Base-by-base conservation (phyloP, 208 protist genomes). In the Acanthamoeba royreba region DNA sequence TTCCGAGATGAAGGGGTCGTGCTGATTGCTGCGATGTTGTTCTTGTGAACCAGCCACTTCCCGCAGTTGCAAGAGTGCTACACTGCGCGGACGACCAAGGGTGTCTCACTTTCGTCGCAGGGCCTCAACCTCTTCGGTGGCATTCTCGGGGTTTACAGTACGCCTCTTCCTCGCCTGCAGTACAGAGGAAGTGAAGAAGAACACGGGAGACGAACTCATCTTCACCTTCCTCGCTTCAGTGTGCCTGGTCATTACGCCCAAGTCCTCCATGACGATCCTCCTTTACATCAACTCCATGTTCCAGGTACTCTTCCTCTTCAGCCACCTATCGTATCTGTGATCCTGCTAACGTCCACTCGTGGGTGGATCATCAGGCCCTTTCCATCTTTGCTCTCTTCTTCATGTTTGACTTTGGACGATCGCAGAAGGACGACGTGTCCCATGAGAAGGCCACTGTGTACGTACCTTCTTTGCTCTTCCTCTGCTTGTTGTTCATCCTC, bases 281-380 rank as follows among this genome's bases (percentile, higher is more conserved):
- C 33, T 81, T 11, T 81, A 81, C 40, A 81, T 81, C 33, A 81
- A 81, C n/a, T 81, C 69, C 69, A 81, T 81, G 38, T 81, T 81
- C 40, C 69, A 81, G 69, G 69, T 81, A 79, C 33, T 69, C 55
- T 38, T 22, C 40, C 61, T 0, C 33, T 8, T n/a, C 35, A 7
- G 35, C 55, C 38, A 45, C 38, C 38, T 77, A 9, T 77, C n/a
- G n/a, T n/a, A n/a, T n/a, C n/a, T n/a, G 2, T 81, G 9, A 43
- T 77, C 9, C 25, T 8, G 9, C 3, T 77, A 38, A 38, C 43
- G 35, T 77, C 33, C 43, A 22, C 15, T n/a, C n/a, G n/a, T n/a
- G n/a, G n/a, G n/a, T n/a, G n/a, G n/a, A n/a, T 77, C 0, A 22
- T 17, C 40, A 81, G 69, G 69, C 69, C 17, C 69, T 81, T 28